Base-by-base conservation (phyloP, 352 stramenopile species). In the Phytophthora citrophthora region DNA sequence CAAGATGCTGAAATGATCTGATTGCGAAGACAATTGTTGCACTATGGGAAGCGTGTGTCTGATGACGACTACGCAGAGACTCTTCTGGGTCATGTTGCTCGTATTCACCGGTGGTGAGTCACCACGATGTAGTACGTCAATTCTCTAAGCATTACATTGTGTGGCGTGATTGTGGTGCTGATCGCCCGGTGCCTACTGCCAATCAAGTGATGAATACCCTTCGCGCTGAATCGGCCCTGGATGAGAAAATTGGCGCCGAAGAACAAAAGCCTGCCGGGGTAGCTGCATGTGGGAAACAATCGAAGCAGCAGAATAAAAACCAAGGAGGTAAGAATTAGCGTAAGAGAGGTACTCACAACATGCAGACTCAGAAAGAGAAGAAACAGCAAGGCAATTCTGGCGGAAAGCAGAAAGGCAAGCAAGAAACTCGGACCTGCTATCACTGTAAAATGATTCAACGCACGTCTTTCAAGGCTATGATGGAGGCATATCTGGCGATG, bases 71-170 rank as follows among this genome's bases (percentile, higher is more conserved):
- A 52, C 15, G 44, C 59, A 6, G 24, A 61, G 16, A 61, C 16
- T 4, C 20, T 67, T 5, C 16, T 55, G 9, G 34, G 32, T 47
- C 34, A 56, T 12, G 59, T 53, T 3, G 27, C 39, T n/a, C 46
- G 39, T 9, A 53, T 2, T 20, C 20, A 20, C 20, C 20, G 20
- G n/a, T n/a, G 5, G 5, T 2, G 5, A 27, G 34, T 1, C 50
- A 67, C 52, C 43, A 26, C 11, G 59, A 67, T 39, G 44, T 61
- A 7, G 36, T 61, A 7, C 51, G 50, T 1, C 50, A 62, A 24
- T 56, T 56, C 23, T 61, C 43, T 1, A 55, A 52, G 26, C 44
- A 68, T 18, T 68, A 62, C 13, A 27, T 52, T 38, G 59, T 67
- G 2, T 32, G 48, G 11, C 16, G 49, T 51, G 59, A 46, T 59